phyloP scores from a whole-genome alignment of 768 basidiomycete genomes.

The Calocybe cyanea region DNA sequence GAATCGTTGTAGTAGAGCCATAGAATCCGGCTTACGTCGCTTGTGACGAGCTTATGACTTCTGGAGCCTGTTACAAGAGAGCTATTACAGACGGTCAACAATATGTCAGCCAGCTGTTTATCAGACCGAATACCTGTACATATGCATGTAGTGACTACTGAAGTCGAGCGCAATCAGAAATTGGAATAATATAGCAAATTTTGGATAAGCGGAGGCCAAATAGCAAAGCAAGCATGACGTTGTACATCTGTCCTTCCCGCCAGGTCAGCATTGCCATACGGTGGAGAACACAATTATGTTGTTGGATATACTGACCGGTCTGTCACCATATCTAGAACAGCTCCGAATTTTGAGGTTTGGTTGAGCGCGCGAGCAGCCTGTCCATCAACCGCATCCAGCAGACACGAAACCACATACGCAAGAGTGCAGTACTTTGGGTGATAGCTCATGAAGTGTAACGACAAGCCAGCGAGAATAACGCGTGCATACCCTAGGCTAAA shows the following conservation, averaged over 20 bases:
- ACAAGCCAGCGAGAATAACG: constrained; percentile 83
- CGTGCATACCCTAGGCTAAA: constrained; percentile 73
- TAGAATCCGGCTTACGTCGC: constrained; percentile 88
- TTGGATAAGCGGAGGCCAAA: constrained; percentile 85
- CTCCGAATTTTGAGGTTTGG: constrained; percentile 95
- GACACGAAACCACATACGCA: constrained; percentile 84
- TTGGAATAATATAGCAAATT: constrained; percentile 84
- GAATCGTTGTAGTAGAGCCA: constrained; percentile 93
- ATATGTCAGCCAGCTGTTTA: background rate
- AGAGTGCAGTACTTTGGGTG: constrained; percentile 92
- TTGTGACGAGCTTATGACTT: constrained; percentile 90
- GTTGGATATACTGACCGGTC: constrained; percentile 87
- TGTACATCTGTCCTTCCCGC: constrained; percentile 65
- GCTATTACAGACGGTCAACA: constrained; percentile 37
- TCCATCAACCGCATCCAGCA: constrained; percentile 95
- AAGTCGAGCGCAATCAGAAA: constrained; percentile 97
- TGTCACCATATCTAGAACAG: constrained; percentile 98
- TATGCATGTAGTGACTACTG: constrained; percentile 98
- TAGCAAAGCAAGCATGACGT: constrained; percentile 94
- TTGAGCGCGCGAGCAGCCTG: constrained; percentile 83
- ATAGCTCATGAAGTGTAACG: constrained; percentile 90
- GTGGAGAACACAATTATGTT: background rate
- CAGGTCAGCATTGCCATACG: constrained; percentile 1
- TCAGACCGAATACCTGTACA: constrained; percentile 79
- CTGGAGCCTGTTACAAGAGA: constrained; percentile 91